Percentiles rank a stretch among this genome's conserved stretches.
phyloP scores from a whole-genome alignment of 805 yeast genomes.

The Lipomyces kockii region DNA sequence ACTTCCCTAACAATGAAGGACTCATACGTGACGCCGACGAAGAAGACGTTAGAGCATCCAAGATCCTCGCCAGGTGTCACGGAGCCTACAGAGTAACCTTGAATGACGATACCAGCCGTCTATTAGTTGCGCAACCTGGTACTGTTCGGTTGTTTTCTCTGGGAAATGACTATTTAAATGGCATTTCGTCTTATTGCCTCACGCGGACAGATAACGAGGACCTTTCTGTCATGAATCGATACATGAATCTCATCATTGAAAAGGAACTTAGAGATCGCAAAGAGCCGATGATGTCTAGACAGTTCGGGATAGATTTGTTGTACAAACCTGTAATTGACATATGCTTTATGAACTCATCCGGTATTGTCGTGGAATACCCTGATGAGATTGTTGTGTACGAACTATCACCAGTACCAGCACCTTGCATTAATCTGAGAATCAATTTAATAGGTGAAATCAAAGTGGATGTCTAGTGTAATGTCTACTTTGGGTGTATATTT shows the following conservation, averaged over 20 bases:
- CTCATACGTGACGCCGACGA: slow-evolving; percentile 18
- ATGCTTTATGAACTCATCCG: slow-evolving; percentile 13
- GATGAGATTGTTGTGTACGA: slow-evolving; percentile 16
- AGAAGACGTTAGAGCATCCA: slow-evolving; percentile 24
- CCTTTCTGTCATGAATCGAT: not conserved
- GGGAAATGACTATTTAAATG: not conserved
- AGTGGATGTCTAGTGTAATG: not conserved
- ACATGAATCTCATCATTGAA: slow-evolving; percentile 15
- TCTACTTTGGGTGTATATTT: not conserved
- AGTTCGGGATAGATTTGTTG: slow-evolving; percentile 9
- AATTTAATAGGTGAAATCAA: not conserved
- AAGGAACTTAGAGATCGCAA: slow-evolving; percentile 16
- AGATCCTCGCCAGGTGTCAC: slow-evolving; percentile 9
- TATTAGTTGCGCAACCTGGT: slow-evolving; percentile 12
- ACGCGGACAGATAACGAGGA: not conserved
- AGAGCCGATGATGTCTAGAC: slow-evolving; percentile 16
- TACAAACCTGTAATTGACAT: slow-evolving; percentile 9
- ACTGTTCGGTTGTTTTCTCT: slow-evolving; percentile 22
- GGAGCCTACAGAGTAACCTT: slow-evolving; percentile 6
- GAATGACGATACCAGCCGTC: slow-evolving; percentile 15
- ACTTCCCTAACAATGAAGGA: slow-evolving; percentile 2
- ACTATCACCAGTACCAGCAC: not conserved
- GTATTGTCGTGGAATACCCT: slow-evolving; percentile 23
- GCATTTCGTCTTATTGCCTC: not conserved
- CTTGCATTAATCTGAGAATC: not conserved